phyloP scores from a whole-genome alignment of 2,329 filamentous ascomycete species.

The Zymoseptoria pseudotritici region DNA sequence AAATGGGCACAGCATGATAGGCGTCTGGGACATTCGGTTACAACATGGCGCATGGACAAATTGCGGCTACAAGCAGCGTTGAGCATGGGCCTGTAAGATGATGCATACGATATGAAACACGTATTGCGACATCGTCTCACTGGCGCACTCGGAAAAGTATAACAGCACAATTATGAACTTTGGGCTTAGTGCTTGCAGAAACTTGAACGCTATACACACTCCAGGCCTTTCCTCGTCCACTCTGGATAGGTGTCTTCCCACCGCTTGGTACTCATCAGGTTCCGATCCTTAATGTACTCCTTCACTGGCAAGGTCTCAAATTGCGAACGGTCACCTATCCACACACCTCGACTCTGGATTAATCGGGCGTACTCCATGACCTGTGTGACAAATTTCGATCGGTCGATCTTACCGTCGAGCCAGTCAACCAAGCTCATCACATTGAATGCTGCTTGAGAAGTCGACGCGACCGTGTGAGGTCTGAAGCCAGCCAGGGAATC shows the following conservation, averaged over 20 bases:
- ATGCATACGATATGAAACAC: not conserved
- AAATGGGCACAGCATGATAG: not conserved
- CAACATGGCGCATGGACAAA: not conserved
- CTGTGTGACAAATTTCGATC: slow-evolving; percentile 32
- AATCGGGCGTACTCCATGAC: slow-evolving; percentile 33
- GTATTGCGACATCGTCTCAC: not conserved
- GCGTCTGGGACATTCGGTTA: not conserved
- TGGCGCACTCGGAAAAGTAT: not conserved
- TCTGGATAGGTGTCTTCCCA: slow-evolving; percentile 12
- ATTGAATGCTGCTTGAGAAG: slow-evolving; percentile 41
- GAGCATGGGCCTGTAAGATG: not conserved
- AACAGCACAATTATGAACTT: not conserved
- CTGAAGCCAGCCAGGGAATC: slow-evolving; percentile 41
- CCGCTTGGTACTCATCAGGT: slow-evolving; percentile 14
- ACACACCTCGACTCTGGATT: slow-evolving; percentile 33
- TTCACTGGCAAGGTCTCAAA: slow-evolving; percentile 32
- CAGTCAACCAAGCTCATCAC: slow-evolving; percentile 35
- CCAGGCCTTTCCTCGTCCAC: slow-evolving; percentile 15
- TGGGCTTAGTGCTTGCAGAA: not conserved
- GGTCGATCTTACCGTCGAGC: slow-evolving; percentile 32
- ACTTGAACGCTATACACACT: slow-evolving; percentile 4
- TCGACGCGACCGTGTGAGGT: slow-evolving; percentile 40
- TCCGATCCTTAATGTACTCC: slow-evolving; percentile 32
- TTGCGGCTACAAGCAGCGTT: not conserved
- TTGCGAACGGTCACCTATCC: slow-evolving; percentile 35